Percentiles rank a stretch among this genome's conserved stretches.
phyloP scores from a whole-genome alignment of 331 rosid genomes.

The Malus hybrid region DNA sequence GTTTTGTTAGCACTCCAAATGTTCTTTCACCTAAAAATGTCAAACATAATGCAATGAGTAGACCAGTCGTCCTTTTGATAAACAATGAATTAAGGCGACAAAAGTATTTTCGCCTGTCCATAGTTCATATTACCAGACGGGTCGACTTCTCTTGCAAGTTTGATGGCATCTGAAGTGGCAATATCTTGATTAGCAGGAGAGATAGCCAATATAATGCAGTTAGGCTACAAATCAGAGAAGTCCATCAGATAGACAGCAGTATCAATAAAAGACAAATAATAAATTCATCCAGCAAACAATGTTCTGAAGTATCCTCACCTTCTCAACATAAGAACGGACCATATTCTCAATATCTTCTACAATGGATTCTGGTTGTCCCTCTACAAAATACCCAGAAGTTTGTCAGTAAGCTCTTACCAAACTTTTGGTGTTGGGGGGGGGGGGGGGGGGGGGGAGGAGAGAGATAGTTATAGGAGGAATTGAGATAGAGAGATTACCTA shows the following conservation, averaged over 20 bases:
- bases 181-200: conserved; percentile 99
- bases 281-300: conserved; percentile 1
- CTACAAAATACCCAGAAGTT: conserved; percentile 38
- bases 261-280: neutral
- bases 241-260: conserved; percentile 21
- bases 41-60: conserved; percentile 4
- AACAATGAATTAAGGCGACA: neutral
- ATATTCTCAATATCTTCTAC: conserved; percentile 97
- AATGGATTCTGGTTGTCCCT: conserved; percentile 84
- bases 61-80: neutral
- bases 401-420: conserved; percentile 2
- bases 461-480: neutral
- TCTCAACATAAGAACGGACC: conserved; percentile 96
- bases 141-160: conserved; percentile 94
- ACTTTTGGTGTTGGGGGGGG: neutral
- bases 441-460: neutral
- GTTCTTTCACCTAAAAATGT: conserved; percentile 82
- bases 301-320: conserved; percentile 42
- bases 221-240: conserved; percentile 66
- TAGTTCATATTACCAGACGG: conserved; percentile 64
- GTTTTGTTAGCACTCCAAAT: conserved; percentile 95
- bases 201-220: conserved; percentile 93
- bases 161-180: conserved; percentile 98
- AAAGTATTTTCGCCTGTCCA: neutral
- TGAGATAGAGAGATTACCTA: conserved; percentile 48